Base-by-base conservation (phyloP, 106 monocot genomes). In the Dendrobium officinale region DNA sequence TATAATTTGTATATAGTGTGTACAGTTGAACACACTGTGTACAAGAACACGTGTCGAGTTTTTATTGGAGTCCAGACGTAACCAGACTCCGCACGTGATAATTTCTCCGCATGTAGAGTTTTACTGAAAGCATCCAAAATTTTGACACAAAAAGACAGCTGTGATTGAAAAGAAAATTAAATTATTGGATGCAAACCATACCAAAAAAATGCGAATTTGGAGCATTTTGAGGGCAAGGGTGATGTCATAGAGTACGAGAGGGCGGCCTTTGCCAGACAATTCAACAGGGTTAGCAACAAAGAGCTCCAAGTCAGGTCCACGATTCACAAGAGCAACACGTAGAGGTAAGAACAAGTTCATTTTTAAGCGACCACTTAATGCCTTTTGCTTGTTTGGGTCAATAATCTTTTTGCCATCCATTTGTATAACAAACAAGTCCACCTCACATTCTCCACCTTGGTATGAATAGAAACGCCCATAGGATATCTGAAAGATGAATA, bases 231-330 rank as follows among this genome's bases (percentile, higher is more conserved):
- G 90, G 9, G 91, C 93, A 75, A 92, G 87, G 26, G 96, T 96
- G 80, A 96, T 93, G 74, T 96, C 96, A 77, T 90, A 79, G 79
- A 96, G 92, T 75, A 96, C 96, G 56, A 90, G 91, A 48, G 96
- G 96, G 1, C 96, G 80, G 6, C 96, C 96, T 67, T 92, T 93
- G 64, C 87, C 92, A 9, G 90, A 93, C 58, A 87, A 54, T 51
- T 96, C 96, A 31, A 96, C 93, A 13, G 93, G 93, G 59, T 96
- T 96, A 43, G 93, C 93, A 41, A 96, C 93, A 70, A 96, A 67
- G 67, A 96, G 92, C 86, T 93, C 96, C 9, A 78, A 83, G 51
- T 96, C 90, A 78, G 91, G 93, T 15, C 96, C 96, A 19, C 96
- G 91, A 29, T 79, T 92, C 41, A 90, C 79, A 41, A 92, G 58